Evolutionary conservation across 331 rosid species (phyloP).

Genomic region (Acacia pycnantha): DNA sequence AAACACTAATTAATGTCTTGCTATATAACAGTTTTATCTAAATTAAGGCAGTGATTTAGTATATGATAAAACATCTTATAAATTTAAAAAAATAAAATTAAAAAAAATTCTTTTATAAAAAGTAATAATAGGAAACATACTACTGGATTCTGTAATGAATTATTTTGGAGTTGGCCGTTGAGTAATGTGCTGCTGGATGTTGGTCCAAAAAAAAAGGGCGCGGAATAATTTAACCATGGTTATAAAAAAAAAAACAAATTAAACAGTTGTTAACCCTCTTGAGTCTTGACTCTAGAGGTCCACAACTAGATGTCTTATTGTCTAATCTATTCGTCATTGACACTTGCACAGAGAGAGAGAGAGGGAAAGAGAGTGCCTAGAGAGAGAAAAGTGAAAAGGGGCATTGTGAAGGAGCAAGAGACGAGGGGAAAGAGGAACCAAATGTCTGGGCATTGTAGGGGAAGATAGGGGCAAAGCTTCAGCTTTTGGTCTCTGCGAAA

Average conservation of each 20-base stretch:
- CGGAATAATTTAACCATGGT: conserved; percentile 4
- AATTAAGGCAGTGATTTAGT: no score
- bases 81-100: neutral
- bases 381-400: conserved; percentile 22
- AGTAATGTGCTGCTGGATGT: neutral
- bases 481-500: conserved; percentile 59
- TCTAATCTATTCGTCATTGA: conserved; percentile 32
- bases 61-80: neutral
- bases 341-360: conserved; percentile 25
- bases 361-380: conserved; percentile 2
- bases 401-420: conserved; percentile 4
- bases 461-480: conserved; percentile 58
- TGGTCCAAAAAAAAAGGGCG: neutral
- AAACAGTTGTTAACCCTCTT: neutral
- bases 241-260: neutral
- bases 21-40: no score
- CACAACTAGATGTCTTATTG: conserved; percentile 24
- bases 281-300: conserved; percentile 11
- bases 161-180: neutral
- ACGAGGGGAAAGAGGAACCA: neutral
- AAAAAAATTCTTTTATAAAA: neutral
- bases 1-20: neutral
- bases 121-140: neutral
- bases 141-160: neutral
- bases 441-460: conserved; percentile 57